Conservation (phyloP, 2,329 filamentous ascomycete genomes). For the Diaporthe sp. region DNA sequence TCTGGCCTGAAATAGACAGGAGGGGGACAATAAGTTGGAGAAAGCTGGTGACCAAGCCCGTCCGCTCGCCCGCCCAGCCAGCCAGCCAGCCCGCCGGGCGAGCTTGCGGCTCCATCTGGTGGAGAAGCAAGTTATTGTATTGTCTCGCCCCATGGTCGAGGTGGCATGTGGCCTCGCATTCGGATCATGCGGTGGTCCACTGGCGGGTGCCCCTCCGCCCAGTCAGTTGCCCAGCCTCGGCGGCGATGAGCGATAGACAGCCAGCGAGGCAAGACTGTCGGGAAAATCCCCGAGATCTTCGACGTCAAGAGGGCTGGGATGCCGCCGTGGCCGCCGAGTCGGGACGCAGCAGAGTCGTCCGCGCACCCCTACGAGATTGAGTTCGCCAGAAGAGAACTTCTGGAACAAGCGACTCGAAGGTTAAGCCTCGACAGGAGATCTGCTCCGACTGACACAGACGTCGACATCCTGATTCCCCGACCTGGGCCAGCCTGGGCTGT, state of each 20-base stretch:
- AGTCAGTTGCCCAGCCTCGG: conserved; percentile 5
- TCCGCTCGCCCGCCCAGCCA: background rate
- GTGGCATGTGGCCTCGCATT: conserved; percentile 30
- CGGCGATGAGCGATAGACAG: background rate
- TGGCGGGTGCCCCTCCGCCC: background rate
- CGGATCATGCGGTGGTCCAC: conserved; percentile 23
- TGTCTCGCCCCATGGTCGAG: background rate
- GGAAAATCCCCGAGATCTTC: conserved; percentile 37
- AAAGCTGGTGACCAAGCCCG: background rate
- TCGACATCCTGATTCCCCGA: conserved; percentile 16
- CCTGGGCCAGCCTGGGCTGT: conserved; percentile 16
- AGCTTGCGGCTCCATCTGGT: conserved; percentile 1
- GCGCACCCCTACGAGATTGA: conserved; percentile 14
- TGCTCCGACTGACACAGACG: conserved; percentile 27
- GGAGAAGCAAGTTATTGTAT: background rate
- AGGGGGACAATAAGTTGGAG: background rate
- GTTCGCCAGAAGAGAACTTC: conserved; percentile 17
- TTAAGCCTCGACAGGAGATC: conserved; percentile 32
- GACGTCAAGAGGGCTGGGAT: conserved; percentile 10
- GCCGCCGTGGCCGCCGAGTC: conserved; percentile 20
- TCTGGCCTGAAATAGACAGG: background rate
- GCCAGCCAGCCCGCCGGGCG: background rate
- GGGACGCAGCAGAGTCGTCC: conserved; percentile 23
- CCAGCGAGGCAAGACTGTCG: conserved; percentile 1
- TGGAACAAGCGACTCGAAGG: conserved; percentile 25